Percentiles rank a stretch among this genome's conserved stretches.
Evolutionary conservation across 805 yeast species (phyloP).

Genomic region (Teunomyces aglyptinius): DNA sequence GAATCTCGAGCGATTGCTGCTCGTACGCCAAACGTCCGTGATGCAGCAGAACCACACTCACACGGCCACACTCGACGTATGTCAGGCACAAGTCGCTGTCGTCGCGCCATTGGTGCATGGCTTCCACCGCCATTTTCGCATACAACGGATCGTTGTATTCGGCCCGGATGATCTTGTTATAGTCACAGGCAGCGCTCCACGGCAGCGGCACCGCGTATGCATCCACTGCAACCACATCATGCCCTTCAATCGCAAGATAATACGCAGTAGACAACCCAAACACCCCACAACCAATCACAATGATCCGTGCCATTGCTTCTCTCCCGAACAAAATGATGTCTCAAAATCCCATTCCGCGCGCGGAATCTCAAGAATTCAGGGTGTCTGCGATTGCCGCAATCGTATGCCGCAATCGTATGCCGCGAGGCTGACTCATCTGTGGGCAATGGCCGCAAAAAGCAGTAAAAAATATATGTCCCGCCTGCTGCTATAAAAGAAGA

Average conservation of each 20-base stretch:
- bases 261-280: not conserved
- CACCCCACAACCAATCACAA: slow-evolving; percentile 1
- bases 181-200: not conserved
- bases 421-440: slow-evolving; percentile 1
- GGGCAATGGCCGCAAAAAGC: not conserved
- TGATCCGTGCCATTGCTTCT: not conserved
- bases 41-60: not conserved
- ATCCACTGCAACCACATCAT: not conserved
- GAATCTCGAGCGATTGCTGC: not conserved
- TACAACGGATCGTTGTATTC: not conserved
- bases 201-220: slow-evolving; percentile 1
- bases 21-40: not conserved
- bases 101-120: no score
- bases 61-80: not conserved
- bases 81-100: not conserved
- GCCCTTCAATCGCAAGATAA: not conserved
- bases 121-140: not conserved
- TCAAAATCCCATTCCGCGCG: no score
- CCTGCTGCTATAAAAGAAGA: not conserved
- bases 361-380: no score
- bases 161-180: slow-evolving; percentile 1
- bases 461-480: not conserved
- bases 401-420: not conserved
- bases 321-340: no score
- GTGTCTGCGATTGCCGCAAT: no score